These are phyloP conservation scores for Dioscorea dumetorum DNA, from an alignment of 106 monocot species.

Conservation along the genomic window DNA sequence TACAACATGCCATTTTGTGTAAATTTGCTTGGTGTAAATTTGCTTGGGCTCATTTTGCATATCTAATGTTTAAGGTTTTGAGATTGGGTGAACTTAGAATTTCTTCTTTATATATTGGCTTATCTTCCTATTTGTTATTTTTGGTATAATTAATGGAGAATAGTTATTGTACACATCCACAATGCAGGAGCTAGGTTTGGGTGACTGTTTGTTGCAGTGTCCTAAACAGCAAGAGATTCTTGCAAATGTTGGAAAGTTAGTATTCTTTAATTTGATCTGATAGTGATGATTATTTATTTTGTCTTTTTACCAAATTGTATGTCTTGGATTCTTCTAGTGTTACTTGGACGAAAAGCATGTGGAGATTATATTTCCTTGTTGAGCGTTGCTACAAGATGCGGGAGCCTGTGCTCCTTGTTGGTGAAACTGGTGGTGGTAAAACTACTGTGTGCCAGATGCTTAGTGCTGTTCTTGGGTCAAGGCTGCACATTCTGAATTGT, in stretches of 20 bases:
- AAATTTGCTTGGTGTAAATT: too few species aligned
- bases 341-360: slow-evolving; percentile 74
- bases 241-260: slow-evolving; percentile 45
- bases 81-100: too few species aligned
- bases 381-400: slow-evolving; percentile 71
- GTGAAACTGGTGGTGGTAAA: slow-evolving; percentile 98
- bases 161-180: too few species aligned
- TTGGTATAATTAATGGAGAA: too few species aligned
- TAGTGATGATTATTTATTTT: slow-evolving; percentile 5
- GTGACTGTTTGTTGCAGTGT: slow-evolving; percentile 5
- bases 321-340: slow-evolving; percentile 34
- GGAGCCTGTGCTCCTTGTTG: slow-evolving; percentile 94
- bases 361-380: slow-evolving; percentile 78
- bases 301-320: not conserved
- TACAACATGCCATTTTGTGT: too few species aligned
- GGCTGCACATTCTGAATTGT: slow-evolving; percentile 83
- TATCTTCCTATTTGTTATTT: not conserved
- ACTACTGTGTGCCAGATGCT: slow-evolving; percentile 94
- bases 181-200: slow-evolving; percentile 22
- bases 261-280: not conserved
- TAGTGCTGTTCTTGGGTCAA: slow-evolving; percentile 40
- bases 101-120: too few species aligned
- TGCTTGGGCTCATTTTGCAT: too few species aligned
- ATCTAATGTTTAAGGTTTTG: too few species aligned
- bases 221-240: slow-evolving; percentile 13